A percentile compares a stretch with the other conserved stretches of the same genome.
phyloP scores from a whole-genome alignment of 208 protist genomes.

The Crithidia thermophila region DNA sequence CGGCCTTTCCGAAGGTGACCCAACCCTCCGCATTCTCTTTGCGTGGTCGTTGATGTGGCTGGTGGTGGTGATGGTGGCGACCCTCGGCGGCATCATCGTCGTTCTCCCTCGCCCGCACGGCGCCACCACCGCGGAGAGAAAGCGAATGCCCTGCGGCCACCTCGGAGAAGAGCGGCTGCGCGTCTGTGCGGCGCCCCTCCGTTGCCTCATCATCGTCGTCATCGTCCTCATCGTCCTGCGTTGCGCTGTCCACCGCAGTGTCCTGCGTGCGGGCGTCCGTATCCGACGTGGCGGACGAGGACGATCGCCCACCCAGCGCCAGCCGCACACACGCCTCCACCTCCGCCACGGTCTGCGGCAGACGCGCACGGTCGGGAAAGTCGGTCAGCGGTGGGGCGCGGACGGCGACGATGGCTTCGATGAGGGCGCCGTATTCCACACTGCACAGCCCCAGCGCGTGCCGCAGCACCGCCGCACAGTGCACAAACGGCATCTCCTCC shows the following conservation, averaged over 20 bases:
- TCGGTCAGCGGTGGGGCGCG: constrained; percentile 20
- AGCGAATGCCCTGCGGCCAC: constrained; percentile 1
- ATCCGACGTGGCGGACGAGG: neutral
- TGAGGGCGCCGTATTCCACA: constrained; percentile 55
- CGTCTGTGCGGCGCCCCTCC: constrained; percentile 51
- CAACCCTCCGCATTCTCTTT: constrained; percentile 40
- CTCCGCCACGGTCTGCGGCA: constrained; percentile 28
- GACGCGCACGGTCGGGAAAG: constrained; percentile 16
- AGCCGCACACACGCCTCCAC: constrained; percentile 21
- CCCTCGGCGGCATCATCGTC: neutral
- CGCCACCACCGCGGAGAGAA: neutral
- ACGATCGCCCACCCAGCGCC: neutral
- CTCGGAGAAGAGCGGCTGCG: constrained; percentile 60
- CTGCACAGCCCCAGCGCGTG: constrained; percentile 44
- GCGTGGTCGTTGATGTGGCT: constrained; percentile 6
- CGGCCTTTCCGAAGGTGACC: constrained; percentile 29
- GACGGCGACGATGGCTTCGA: constrained; percentile 41
- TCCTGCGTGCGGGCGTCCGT: constrained; percentile 7
- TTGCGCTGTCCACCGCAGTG: neutral
- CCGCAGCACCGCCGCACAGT: constrained; percentile 38
- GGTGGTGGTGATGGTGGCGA: neutral
- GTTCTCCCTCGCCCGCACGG: neutral
- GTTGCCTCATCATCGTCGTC: neutral
- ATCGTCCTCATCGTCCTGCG: neutral
- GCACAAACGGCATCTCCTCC: constrained; percentile 46